Percentiles rank a stretch among this genome's conserved stretches.
Evolutionary conservation across 1,284 basidiomycete species (phyloP).

Genomic region (Irpex sp.): DNA sequence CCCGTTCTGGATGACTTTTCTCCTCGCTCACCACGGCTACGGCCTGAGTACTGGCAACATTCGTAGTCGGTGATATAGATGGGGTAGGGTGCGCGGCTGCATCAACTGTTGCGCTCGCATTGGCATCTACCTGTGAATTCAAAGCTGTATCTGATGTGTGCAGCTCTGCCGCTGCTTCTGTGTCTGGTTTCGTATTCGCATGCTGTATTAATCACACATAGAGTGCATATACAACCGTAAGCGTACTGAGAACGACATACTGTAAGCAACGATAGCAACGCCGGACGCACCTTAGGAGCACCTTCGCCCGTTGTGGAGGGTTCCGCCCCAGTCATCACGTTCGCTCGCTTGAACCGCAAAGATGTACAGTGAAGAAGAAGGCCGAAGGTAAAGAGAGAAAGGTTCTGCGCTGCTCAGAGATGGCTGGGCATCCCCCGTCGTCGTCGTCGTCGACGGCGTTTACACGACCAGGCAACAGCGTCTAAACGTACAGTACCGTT

Average conservation of each 20-base stretch:
- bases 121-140: not conserved
- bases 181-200: not conserved
- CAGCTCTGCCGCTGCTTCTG: not conserved
- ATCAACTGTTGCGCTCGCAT: not conserved
- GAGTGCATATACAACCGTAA: not conserved
- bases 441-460: slow-evolving; percentile 12
- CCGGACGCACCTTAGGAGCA: not conserved
- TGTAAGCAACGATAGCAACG: not conserved
- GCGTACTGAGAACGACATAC: not conserved
- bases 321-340: not conserved
- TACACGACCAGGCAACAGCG: slow-evolving; percentile 10
- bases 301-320: not conserved
- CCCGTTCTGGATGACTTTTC: not conserved
- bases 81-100: not conserved
- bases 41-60: not conserved
- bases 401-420: slow-evolving; percentile 3
- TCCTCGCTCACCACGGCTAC: not conserved
- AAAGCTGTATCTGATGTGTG: not conserved
- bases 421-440: slow-evolving; percentile 6
- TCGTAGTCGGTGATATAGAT: not conserved
- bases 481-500: slow-evolving; percentile 8
- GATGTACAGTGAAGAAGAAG: not conserved
- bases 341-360: not conserved
- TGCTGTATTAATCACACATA: not conserved
- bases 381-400: not conserved